Conservation (phyloP, 306 rosid species). For the Rosa rugosa region DNA sequence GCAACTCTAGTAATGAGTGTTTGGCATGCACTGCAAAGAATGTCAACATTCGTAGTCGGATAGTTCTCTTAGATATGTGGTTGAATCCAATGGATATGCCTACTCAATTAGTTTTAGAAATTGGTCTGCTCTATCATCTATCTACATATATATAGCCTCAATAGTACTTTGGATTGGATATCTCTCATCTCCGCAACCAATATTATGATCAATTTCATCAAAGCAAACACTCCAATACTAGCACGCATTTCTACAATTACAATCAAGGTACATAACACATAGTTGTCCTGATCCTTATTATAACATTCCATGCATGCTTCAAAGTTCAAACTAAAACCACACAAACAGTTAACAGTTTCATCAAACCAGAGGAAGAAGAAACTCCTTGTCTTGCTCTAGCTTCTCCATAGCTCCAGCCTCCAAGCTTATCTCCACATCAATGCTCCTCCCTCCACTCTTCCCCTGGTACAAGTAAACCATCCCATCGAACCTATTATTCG, state of each 20-base stretch:
- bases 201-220: no score
- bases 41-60: no score
- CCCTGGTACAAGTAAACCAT: conserved; percentile 89
- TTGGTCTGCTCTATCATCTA: no score
- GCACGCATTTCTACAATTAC: background rate
- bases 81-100: no score
- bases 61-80: no score
- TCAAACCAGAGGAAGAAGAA: conserved; percentile 33
- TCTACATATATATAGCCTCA: no score
- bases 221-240: background rate
- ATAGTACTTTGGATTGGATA: no score
- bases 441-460: conserved; percentile 87
- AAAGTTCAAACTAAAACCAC: background rate
- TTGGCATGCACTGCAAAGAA: no score
- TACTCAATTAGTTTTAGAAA: no score
- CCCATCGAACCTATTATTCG: conserved; percentile 86
- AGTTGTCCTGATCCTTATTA: background rate
- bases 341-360: background rate
- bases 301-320: background rate
- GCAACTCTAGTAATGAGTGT: no score
- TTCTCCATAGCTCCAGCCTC: conserved; percentile 65
- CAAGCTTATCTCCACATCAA: conserved; percentile 84
- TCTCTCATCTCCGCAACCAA: no score
- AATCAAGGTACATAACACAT: background rate
- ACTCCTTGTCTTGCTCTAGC: conserved; percentile 71